Evolutionary conservation across 2,329 filamentous ascomycete genomes (phyloP).

Genomic region (Fusarium papillatum): DNA sequence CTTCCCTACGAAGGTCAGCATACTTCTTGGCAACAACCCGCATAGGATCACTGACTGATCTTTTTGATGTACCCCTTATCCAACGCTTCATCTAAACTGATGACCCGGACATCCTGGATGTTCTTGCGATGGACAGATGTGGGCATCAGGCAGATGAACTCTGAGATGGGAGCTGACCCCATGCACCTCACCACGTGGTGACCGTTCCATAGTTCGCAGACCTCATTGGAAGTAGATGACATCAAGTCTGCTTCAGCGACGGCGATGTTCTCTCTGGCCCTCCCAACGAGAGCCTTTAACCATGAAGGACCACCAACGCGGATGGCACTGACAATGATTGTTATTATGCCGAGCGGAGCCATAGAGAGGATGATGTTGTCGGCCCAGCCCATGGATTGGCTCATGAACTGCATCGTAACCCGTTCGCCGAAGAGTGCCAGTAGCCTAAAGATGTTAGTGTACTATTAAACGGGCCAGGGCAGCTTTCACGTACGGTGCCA

Average conservation of each 20-base stretch:
- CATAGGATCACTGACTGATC: too few species aligned
- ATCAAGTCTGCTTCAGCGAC: neutral
- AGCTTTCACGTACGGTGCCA: too few species aligned
- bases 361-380: neutral
- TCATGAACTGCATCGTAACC: neutral
- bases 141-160: too few species aligned
- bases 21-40: too few species aligned
- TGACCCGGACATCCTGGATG: too few species aligned
- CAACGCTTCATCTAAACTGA: too few species aligned
- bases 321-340: neutral
- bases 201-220: neutral
- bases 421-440: neutral
- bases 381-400: neutral
- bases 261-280: neutral
- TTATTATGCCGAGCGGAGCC: neutral
- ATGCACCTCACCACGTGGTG: too few species aligned
- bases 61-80: too few species aligned
- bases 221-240: neutral
- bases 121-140: too few species aligned
- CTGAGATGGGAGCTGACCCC: too few species aligned
- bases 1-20: too few species aligned
- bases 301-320: neutral
- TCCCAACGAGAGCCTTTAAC: neutral
- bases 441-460: neutral
- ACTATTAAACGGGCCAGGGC: too few species aligned